phyloP scores from a whole-genome alignment of 345 rosid genomes.

The Brassica nigra region DNA sequence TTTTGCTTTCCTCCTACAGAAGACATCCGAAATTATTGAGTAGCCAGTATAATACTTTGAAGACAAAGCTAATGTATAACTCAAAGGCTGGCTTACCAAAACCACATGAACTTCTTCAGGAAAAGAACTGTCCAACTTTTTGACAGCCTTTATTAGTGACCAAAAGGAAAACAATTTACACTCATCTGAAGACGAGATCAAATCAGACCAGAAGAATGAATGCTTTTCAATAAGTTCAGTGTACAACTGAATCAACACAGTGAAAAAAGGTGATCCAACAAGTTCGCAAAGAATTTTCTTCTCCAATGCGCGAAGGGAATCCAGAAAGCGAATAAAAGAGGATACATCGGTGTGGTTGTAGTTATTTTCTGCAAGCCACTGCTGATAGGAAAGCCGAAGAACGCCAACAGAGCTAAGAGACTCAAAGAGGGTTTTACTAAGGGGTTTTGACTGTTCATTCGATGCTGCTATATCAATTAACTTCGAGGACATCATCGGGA shows the following conservation, averaged over 20 bases:
- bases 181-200: constrained; percentile 54
- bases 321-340: constrained; percentile 49
- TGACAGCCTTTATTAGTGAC: constrained; percentile 62
- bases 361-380: constrained; percentile 67
- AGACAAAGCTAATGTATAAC: constrained; percentile 9
- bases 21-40: constrained; percentile 29
- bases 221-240: constrained; percentile 65
- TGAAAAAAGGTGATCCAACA: constrained; percentile 55
- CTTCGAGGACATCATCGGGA: constrained; percentile 66
- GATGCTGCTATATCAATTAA: constrained; percentile 53
- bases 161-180: constrained; percentile 57
- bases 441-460: constrained; percentile 36
- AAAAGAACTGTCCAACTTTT: constrained; percentile 52
- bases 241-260: constrained; percentile 52
- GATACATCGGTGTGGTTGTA: constrained; percentile 43
- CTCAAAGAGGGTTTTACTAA: constrained; percentile 44
- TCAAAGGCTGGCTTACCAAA: constrained; percentile 52
- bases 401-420: constrained; percentile 61
- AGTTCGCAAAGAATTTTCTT: constrained; percentile 52
- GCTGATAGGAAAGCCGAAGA: constrained; percentile 66
- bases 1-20: constrained; percentile 54
- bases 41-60: neutral
- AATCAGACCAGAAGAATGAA: constrained; percentile 63
- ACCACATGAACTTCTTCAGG: constrained; percentile 54
- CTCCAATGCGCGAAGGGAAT: constrained; percentile 64